Percentiles rank a stretch among this genome's conserved stretches.
Conservation (phyloP, 169 alveolate genomes). For the Plasmodium falciparum region DNA sequence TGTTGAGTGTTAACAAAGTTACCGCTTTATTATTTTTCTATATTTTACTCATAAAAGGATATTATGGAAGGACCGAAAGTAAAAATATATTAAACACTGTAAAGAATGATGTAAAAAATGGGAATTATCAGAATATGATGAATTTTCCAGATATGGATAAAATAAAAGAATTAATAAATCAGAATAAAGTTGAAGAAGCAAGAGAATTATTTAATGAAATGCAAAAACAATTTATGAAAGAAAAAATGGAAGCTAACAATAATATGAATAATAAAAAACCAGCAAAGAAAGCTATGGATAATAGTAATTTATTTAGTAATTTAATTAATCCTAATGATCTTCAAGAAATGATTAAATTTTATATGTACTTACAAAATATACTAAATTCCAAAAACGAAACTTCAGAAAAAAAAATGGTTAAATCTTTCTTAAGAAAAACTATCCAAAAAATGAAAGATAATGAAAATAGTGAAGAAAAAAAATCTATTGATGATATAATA, state of each 20-base stretch:
- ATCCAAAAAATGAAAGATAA: slow-evolving; percentile 73
- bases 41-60: neutral
- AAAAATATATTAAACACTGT: slow-evolving; percentile 14
- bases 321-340: slow-evolving; percentile 62
- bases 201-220: slow-evolving; percentile 38
- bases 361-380: slow-evolving; percentile 68
- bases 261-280: slow-evolving; percentile 2
- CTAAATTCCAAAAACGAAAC: slow-evolving; percentile 66
- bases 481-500: slow-evolving; percentile 65
- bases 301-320: slow-evolving; percentile 15
- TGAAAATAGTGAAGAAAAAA: slow-evolving; percentile 63
- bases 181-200: slow-evolving; percentile 59
- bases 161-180: slow-evolving; percentile 33
- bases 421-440: slow-evolving; percentile 70
- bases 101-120: slow-evolving; percentile 8
- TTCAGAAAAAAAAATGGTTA: slow-evolving; percentile 74
- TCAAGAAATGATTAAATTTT: slow-evolving; percentile 70
- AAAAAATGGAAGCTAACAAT: slow-evolving; percentile 10
- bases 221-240: slow-evolving; percentile 2
- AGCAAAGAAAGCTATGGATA: neutral
- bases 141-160: slow-evolving; percentile 14
- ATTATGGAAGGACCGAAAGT: slow-evolving; percentile 18
- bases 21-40: no score
- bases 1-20: no score
- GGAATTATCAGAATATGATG: neutral